These are phyloP conservation scores for Termitomyces sp. DNA, from an alignment of 768 basidiomycete species.

Conservation along the genomic window DNA sequence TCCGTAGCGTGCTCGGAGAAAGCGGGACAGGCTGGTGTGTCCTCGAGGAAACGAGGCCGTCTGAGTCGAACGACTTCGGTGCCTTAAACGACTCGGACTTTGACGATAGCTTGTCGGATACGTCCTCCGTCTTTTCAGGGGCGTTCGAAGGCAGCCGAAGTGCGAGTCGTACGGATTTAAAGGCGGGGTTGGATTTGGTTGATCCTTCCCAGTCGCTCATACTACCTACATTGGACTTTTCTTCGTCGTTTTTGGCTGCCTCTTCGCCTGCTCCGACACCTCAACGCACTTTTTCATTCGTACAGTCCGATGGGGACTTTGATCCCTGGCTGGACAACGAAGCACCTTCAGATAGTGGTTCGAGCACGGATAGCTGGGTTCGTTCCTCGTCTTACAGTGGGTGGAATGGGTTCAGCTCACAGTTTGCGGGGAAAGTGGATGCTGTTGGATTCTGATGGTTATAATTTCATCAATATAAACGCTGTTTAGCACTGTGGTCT, in stretches of 20 bases:
- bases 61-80: slow-evolving; percentile 18
- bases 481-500: neutral
- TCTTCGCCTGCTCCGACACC: slow-evolving; percentile 9
- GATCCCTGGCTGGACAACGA: slow-evolving; percentile 26
- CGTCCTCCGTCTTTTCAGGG: slow-evolving; percentile 24
- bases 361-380: slow-evolving; percentile 15
- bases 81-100: slow-evolving; percentile 21
- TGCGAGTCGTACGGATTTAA: slow-evolving; percentile 10
- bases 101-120: slow-evolving; percentile 23
- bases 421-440: slow-evolving; percentile 18
- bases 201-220: slow-evolving; percentile 67
- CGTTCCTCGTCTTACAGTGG: slow-evolving; percentile 25
- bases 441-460: neutral
- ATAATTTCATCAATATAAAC: neutral
- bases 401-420: slow-evolving; percentile 37
- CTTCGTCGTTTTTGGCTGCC: slow-evolving; percentile 35
- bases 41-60: slow-evolving; percentile 45
- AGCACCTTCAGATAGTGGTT: slow-evolving; percentile 13
- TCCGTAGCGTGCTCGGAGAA: slow-evolving; percentile 65
- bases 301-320: slow-evolving; percentile 19
- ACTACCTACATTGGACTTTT: slow-evolving; percentile 73
- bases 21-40: slow-evolving; percentile 72
- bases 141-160: slow-evolving; percentile 9
- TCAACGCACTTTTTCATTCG: slow-evolving; percentile 4
- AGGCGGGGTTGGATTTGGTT: slow-evolving; percentile 17